Percentiles rank a stretch among this genome's conserved stretches.
Evolutionary conservation across 805 yeast genomes (phyloP).

Genomic region (Myxozyma vanderwaltii): DNA sequence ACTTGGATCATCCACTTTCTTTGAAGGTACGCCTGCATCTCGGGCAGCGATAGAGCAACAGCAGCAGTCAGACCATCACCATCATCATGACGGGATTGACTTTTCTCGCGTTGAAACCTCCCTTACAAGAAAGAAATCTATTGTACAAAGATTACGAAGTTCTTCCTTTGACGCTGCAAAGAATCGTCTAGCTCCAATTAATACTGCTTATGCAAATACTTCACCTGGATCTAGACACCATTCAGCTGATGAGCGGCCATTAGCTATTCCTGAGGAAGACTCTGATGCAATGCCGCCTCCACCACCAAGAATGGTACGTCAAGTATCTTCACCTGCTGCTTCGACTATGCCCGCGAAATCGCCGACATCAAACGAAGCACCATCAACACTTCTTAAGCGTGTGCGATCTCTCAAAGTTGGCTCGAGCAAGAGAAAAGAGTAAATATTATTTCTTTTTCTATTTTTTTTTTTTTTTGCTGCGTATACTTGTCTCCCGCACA

Average conservation of each 20-base stretch:
- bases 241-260: slow-evolving; percentile 6
- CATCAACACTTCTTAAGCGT: slow-evolving; percentile 63
- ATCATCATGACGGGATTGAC: slow-evolving; percentile 12
- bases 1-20: slow-evolving; percentile 85
- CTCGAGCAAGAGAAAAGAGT: slow-evolving; percentile 35
- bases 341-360: slow-evolving; percentile 5
- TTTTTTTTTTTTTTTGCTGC: too few species aligned
- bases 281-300: slow-evolving; percentile 2
- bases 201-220: slow-evolving; percentile 6
- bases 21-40: slow-evolving; percentile 95
- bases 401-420: slow-evolving; percentile 88
- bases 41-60: slow-evolving; percentile 34
- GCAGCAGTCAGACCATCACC: slow-evolving; percentile 6
- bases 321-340: slow-evolving; percentile 27
- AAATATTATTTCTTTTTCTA: neutral
- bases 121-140: slow-evolving; percentile 79
- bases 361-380: neutral
- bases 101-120: slow-evolving; percentile 39
- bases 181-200: slow-evolving; percentile 7
- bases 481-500: too few species aligned
- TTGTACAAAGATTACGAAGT: slow-evolving; percentile 62
- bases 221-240: slow-evolving; percentile 22
- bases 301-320: slow-evolving; percentile 28
- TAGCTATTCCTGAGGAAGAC: slow-evolving; percentile 1
- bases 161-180: slow-evolving; percentile 2